Evolutionary conservation across 208 protist species (phyloP).

Genomic region (Crithidia mellificae): DNA sequence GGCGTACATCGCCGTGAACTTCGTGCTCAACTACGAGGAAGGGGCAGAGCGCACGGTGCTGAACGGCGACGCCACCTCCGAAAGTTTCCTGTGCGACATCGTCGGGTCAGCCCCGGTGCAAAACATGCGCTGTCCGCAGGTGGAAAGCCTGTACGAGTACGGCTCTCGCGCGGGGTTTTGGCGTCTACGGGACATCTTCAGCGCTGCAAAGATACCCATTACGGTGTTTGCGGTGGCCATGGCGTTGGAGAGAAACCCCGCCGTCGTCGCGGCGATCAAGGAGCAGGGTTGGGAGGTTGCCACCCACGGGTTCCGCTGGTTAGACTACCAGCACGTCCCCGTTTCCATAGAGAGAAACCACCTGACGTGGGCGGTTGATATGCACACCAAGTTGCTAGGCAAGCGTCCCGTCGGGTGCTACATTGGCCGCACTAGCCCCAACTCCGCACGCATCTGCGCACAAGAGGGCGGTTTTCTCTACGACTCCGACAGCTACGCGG

Average conservation of each 20-base stretch:
- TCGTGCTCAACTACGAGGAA: constrained; percentile 43
- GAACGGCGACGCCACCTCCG: constrained; percentile 30
- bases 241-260: constrained; percentile 32
- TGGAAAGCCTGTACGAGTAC: constrained; percentile 51
- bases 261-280: constrained; percentile 26
- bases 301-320: constrained; percentile 41
- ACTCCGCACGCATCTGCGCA: constrained; percentile 41
- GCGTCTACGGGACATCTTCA: constrained; percentile 33
- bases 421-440: constrained; percentile 44
- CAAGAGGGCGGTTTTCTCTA: constrained; percentile 37
- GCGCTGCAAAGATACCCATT: constrained; percentile 16
- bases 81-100: constrained; percentile 37
- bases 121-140: constrained; percentile 30
- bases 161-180: constrained; percentile 42
- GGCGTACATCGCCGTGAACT: constrained; percentile 37
- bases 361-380: constrained; percentile 13
- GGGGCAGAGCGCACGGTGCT: constrained; percentile 28
- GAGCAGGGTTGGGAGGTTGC: constrained; percentile 32
- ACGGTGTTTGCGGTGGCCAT: constrained; percentile 39
- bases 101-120: constrained; percentile 23
- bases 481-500: constrained; percentile 46
- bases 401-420: constrained; percentile 29
- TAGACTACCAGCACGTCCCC: constrained; percentile 26
- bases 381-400: constrained; percentile 25
- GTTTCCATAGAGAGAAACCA: constrained; percentile 16